A percentile compares a stretch with the other conserved stretches of the same genome.
phyloP scores from a whole-genome alignment of 2,329 filamentous ascomycete genomes.

The Davidsoniella neocaledoniae region DNA sequence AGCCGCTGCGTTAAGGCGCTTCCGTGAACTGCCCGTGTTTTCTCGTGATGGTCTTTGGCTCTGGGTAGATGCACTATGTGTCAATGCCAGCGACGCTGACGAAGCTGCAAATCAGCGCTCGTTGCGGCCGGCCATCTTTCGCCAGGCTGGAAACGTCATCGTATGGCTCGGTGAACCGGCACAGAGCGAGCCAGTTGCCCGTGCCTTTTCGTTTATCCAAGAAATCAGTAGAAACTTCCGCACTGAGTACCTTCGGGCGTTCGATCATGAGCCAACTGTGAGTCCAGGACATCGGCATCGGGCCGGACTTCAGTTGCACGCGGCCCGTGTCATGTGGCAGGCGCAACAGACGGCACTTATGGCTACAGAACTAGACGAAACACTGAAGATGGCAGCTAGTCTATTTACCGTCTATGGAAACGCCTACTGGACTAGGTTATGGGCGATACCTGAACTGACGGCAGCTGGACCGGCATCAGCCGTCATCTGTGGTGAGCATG shows the following conservation, averaged over 20 bases:
- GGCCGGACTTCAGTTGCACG: slow-evolving; percentile 9
- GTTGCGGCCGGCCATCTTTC: slow-evolving; percentile 12
- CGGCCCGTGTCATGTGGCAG: slow-evolving; percentile 9
- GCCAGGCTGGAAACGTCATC: slow-evolving; percentile 12
- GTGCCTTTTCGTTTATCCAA: slow-evolving; percentile 8
- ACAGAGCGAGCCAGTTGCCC: slow-evolving; percentile 6
- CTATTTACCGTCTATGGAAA: slow-evolving; percentile 12
- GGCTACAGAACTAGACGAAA: slow-evolving; percentile 6
- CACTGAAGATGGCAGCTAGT: slow-evolving; percentile 10
- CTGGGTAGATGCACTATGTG: slow-evolving; percentile 16
- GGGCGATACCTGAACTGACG: slow-evolving; percentile 8
- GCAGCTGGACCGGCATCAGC: slow-evolving; percentile 1
- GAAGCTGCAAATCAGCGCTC: slow-evolving; percentile 12
- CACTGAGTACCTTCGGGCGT: slow-evolving; percentile 9
- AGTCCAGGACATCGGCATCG: slow-evolving; percentile 9
- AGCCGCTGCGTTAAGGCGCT: slow-evolving; percentile 7
- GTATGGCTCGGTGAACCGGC: slow-evolving; percentile 14
- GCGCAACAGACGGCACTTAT: slow-evolving; percentile 3
- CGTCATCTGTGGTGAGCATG: slow-evolving; percentile 9
- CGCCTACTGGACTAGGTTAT: slow-evolving; percentile 6
- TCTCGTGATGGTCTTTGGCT: slow-evolving; percentile 13
- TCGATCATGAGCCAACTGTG: slow-evolving; percentile 7
- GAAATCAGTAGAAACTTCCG: slow-evolving; percentile 10
- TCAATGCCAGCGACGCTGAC: slow-evolving; percentile 12
- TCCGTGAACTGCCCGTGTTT: slow-evolving; percentile 10